Conservation (phyloP, 768 basidiomycete species). For the Mrakia gelida region DNA sequence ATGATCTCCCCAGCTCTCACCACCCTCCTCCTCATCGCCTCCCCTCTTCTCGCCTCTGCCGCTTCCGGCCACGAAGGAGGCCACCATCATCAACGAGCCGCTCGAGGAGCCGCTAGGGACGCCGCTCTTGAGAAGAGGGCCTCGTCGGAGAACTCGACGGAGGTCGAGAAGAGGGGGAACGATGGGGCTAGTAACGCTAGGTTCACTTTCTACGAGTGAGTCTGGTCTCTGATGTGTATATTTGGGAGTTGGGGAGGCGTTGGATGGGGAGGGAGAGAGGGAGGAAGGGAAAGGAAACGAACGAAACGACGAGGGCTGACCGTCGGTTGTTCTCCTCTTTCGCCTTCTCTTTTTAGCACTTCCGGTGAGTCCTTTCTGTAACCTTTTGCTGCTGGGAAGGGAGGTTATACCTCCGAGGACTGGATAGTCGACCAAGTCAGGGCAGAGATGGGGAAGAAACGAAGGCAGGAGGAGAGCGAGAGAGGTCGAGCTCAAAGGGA, state of each 20-base stretch:
- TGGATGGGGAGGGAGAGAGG: not conserved
- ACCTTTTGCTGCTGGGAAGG: not conserved
- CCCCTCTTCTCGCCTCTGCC: not conserved
- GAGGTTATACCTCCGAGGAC: no score
- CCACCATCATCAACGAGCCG: not conserved
- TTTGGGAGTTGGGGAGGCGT: not conserved
- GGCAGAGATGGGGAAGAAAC: no score
- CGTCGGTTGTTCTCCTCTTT: not conserved
- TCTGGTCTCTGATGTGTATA: not conserved
- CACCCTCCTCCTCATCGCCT: slow-evolving; percentile 4
- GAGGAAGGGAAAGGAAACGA: not conserved
- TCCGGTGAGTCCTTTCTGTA: not conserved
- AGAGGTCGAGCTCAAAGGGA: not conserved
- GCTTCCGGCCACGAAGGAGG: not conserved
- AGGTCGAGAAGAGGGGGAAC: slow-evolving; percentile 24
- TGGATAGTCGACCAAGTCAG: not conserved
- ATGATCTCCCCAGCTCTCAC: not conserved
- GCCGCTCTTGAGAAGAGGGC: not conserved
- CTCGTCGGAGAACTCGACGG: not conserved
- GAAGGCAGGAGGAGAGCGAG: not conserved
- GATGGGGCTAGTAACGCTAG: slow-evolving; percentile 20
- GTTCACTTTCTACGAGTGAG: slow-evolving; percentile 30
- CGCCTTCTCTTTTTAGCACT: not conserved
- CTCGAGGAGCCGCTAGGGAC: not conserved
- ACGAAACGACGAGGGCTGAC: not conserved